Conservation (phyloP, 2,329 filamentous ascomycete genomes). For the Trichophyton simii region DNA sequence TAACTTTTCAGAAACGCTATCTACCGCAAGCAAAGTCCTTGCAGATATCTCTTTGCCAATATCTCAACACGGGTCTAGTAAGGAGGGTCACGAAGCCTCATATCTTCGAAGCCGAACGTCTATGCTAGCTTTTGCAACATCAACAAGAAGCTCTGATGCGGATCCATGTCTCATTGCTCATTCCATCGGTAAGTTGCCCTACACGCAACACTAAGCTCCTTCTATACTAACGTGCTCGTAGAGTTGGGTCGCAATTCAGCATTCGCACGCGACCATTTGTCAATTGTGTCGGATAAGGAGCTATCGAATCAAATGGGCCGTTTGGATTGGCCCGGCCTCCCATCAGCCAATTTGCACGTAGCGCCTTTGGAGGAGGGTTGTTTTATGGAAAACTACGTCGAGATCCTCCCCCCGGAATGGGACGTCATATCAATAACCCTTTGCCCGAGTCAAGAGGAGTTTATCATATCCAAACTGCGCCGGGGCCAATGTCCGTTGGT, state of each 20-base stretch:
- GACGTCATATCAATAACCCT: constrained; percentile 74
- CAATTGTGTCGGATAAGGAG: constrained; percentile 36
- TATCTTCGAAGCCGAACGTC: constrained; percentile 30
- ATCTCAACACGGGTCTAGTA: constrained; percentile 27
- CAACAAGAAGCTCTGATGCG: constrained; percentile 15
- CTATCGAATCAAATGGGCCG: constrained; percentile 32
- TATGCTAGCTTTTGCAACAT: constrained; percentile 33
- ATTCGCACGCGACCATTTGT: constrained; percentile 28
- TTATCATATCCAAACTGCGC: constrained; percentile 79
- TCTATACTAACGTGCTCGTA: constrained; percentile 12
- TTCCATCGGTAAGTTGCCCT: constrained; percentile 25
- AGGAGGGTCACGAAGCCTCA: constrained; percentile 28
- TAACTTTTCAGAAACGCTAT: constrained; percentile 27
- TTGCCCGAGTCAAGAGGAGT: constrained; percentile 67
- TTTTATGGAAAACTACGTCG: constrained; percentile 70
- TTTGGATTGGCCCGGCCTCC: constrained; percentile 37
- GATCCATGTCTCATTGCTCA: constrained; percentile 20
- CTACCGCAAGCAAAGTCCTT: constrained; percentile 25
- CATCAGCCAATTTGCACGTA: constrained; percentile 11
- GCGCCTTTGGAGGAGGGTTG: constrained; percentile 38
- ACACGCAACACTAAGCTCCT: background rate
- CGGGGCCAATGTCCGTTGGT: constrained; percentile 68
- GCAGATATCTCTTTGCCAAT: constrained; percentile 23
- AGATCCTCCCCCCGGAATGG: constrained; percentile 74
- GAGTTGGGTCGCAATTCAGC: constrained; percentile 32